Evolutionary conservation across 257 asterid species (phyloP).

Genomic region (Solanum pimpinellifolium): DNA sequence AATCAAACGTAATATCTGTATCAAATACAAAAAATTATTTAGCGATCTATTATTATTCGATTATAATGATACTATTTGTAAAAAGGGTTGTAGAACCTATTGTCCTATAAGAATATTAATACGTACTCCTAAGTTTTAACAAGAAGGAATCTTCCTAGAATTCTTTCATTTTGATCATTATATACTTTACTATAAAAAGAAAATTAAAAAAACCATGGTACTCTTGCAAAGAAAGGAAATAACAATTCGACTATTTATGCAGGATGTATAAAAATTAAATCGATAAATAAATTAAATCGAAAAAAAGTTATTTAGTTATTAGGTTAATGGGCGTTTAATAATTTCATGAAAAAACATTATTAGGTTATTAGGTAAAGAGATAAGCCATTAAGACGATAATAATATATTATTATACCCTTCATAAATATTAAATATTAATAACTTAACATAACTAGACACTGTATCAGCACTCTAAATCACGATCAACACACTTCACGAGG

Average conservation of each 20-base stretch:
- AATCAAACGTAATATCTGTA: background rate
- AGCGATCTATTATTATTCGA: no score
- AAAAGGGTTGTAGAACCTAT: background rate
- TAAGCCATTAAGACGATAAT: no score
- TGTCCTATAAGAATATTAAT: background rate
- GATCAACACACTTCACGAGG: background rate
- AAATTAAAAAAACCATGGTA: no score
- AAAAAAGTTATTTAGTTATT: no score
- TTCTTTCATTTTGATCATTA: background rate
- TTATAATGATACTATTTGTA: background rate
- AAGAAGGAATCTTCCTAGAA: background rate
- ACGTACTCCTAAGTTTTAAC: background rate
- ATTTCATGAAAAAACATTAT: no score
- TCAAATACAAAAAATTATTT: no score
- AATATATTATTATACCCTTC: background rate
- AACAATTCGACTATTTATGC: background rate
- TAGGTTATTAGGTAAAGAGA: background rate
- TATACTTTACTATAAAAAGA: background rate
- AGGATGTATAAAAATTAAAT: background rate
- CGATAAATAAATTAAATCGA: no score
- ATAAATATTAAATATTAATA: no score
- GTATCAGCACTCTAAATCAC: background rate
- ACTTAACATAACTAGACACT: background rate
- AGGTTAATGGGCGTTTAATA: no score
- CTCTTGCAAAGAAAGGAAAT: background rate